Evolutionary conservation across 1,284 basidiomycete genomes (phyloP).

Genomic region (Leccinum fallax): DNA sequence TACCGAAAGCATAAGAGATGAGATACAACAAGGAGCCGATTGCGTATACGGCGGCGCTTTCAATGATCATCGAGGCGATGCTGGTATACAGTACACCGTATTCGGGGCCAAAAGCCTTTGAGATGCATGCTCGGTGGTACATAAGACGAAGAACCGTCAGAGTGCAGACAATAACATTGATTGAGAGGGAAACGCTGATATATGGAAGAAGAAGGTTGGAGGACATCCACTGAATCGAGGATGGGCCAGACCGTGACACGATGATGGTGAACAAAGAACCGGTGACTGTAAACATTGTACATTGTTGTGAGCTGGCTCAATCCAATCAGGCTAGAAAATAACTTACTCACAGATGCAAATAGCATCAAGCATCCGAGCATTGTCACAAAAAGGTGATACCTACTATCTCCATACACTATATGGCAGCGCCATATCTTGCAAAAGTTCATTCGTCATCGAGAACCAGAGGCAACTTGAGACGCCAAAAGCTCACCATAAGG

Average conservation of each 20-base stretch:
- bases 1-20: too few relatives aligned
- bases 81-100: too few relatives aligned
- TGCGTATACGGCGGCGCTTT: too few relatives aligned
- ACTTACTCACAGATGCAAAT: slow-evolving; percentile 28
- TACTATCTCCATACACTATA: slow-evolving; percentile 37
- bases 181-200: slow-evolving; percentile 33
- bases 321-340: neutral
- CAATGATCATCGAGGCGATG: too few relatives aligned
- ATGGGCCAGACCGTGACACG: slow-evolving; percentile 24
- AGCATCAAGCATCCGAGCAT: slow-evolving; percentile 26
- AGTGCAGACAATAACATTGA: slow-evolving; percentile 32
- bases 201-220: slow-evolving; percentile 35
- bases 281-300: slow-evolving; percentile 21
- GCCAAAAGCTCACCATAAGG: slow-evolving; percentile 31
- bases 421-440: slow-evolving; percentile 39
- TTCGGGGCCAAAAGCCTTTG: too few relatives aligned
- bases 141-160: too few relatives aligned
- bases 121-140: too few relatives aligned
- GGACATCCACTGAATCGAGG: slow-evolving; percentile 31
- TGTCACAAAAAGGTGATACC: slow-evolving; percentile 18
- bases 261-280: slow-evolving; percentile 33
- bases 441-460: slow-evolving; percentile 1
- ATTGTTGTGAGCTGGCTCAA: neutral
- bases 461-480: neutral
- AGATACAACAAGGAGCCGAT: too few relatives aligned